Base-by-base conservation (phyloP, 1,139 yeast genomes). In the Scheffersomyces quercinus region DNA sequence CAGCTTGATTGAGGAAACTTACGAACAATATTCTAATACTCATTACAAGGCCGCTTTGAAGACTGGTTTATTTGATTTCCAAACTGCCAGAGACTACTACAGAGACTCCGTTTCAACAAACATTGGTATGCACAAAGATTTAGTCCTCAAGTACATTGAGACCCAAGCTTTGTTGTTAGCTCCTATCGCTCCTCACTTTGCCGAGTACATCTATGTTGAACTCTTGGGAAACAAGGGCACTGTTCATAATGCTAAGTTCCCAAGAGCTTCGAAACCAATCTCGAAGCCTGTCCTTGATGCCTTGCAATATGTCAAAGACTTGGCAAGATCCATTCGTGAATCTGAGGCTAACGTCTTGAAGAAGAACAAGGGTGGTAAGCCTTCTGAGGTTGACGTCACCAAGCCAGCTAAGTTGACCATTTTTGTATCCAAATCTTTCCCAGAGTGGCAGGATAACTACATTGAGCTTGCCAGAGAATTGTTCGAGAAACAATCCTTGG, bases 131-230 rank as follows among this genome's bases (percentile, higher is more conserved):
- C 97, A 89, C 72, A 81, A 75, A 58, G 96, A 88, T 55, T 77
- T 95, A 54, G 85, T 89, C 38, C 64, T 82, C 56, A 83, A 83
- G 59, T 93, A 89, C 64, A 88, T 95, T 56, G 95, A 89, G 68
- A 70, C 80, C 38, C 99, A 93, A 72, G 86, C 85, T 11, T 78
- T 93, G 56, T 70, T 93, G 64, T 71, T 93, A 56, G 84, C 96
- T 8, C 99, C 99, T 49, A 76, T 93, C 59, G 95, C 98, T 41
- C 98, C 99, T 39, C 99, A 93, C 68, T 90, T 93, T 68, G 83
- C 95, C 52, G 99, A 93, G 57, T 88, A 82, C 69, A 73, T 93
- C 48, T 90, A 89, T 80, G 80, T 85, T 61, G 98, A 91, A 53
- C 76, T 90, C 40, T 75, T 95, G 51, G 82, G 83, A 40, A 64